phyloP scores from a whole-genome alignment of 495 filamentous ascomycete genomes.

The Penicillium manginii region DNA sequence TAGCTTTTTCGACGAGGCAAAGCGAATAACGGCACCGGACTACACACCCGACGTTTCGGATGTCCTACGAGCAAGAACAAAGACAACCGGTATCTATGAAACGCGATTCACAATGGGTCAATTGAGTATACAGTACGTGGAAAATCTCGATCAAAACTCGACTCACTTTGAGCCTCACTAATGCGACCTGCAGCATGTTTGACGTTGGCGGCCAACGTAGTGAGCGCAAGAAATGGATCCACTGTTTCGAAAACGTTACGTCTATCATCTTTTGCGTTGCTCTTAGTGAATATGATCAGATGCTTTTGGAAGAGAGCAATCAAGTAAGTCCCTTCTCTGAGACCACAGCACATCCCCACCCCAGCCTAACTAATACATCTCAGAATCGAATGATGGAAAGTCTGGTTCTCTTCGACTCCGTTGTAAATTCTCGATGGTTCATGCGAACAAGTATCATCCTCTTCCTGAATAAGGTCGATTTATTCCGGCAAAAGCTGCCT shows the following conservation, averaged over 20 bases:
- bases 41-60: constrained; percentile 93
- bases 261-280: constrained; percentile 99
- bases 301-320: constrained; percentile 93
- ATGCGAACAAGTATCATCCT: constrained; percentile 98
- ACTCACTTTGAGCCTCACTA: constrained; percentile 8
- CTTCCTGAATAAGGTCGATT: constrained; percentile 97
- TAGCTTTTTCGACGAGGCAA: constrained; percentile 94
- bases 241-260: constrained; percentile 99
- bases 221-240: constrained; percentile 99
- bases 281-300: constrained; percentile 97
- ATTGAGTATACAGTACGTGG: constrained; percentile 92
- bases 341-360: not conserved
- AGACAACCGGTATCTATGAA: constrained; percentile 99
- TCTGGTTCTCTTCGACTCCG: constrained; percentile 95
- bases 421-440: constrained; percentile 99
- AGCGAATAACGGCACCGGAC: constrained; percentile 78
- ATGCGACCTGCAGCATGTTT: constrained; percentile 77
- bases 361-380: not conserved
- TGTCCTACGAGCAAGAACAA: constrained; percentile 91
- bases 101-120: constrained; percentile 98
- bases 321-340: constrained; percentile 65
- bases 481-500: constrained; percentile 92
- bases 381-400: constrained; percentile 99
- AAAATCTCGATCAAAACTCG: not conserved
- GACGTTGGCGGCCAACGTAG: constrained; percentile 97